A percentile compares a stretch with the other conserved stretches of the same genome.
phyloP scores from a whole-genome alignment of 192 early-diverging fungal species.

The Backusella westeae region DNA sequence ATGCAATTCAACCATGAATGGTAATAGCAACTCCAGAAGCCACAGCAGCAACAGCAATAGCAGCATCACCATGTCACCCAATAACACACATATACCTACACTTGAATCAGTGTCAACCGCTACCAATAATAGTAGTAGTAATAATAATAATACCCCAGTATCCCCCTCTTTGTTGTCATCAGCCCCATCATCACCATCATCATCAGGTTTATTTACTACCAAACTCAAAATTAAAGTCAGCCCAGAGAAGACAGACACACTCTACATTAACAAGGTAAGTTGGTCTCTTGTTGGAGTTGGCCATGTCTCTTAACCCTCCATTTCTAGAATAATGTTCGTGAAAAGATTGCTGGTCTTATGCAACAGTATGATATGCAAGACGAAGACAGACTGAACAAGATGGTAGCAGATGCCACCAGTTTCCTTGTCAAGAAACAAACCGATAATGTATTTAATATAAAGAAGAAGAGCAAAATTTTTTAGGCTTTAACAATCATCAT shows the following conservation, averaged over 20 bases:
- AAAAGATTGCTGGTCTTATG: background rate
- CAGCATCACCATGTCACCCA: background rate
- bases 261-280: background rate
- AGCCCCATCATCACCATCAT: background rate
- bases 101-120: background rate
- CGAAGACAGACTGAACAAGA: background rate
- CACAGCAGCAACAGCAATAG: background rate
- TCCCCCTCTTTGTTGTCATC: no score
- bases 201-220: background rate
- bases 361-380: background rate
- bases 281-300: no score
- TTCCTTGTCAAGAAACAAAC: background rate
- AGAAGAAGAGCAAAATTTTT: background rate
- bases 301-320: no score
- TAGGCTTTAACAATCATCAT: background rate
- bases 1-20: background rate
- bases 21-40: background rate
- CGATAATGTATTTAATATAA: background rate
- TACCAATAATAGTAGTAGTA: background rate
- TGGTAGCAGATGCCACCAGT: background rate
- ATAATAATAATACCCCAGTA: background rate
- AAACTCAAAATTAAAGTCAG: background rate
- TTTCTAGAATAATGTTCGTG: background rate
- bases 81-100: background rate
- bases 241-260: background rate